phyloP scores from a whole-genome alignment of 2,329 filamentous ascomycete species.

The Colletotrichum sansevieriae region DNA sequence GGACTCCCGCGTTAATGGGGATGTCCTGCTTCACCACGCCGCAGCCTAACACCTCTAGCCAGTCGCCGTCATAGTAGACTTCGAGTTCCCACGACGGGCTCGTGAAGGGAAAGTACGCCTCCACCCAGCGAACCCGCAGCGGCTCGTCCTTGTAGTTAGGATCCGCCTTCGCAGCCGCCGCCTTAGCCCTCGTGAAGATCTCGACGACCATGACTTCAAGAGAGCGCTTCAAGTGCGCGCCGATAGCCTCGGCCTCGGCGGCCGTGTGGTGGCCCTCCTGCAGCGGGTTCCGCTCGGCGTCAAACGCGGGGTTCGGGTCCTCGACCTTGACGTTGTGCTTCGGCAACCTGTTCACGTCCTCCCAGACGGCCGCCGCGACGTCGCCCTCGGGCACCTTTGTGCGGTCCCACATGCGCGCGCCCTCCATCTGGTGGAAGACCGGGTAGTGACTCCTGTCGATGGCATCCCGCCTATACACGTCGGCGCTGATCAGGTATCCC shows the following conservation, averaged over 20 bases:
- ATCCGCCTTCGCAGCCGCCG: constrained; percentile 69
- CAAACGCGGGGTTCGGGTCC: constrained; percentile 83
- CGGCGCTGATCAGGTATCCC: constrained; percentile 91
- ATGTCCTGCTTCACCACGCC: constrained; percentile 89
- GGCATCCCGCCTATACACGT: constrained; percentile 95
- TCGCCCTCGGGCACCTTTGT: constrained; percentile 68
- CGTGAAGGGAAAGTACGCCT: constrained; percentile 98
- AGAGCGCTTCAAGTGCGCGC: constrained; percentile 87
- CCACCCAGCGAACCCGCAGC: constrained; percentile 90
- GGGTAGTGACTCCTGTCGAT: constrained; percentile 97
- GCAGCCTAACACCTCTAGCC: constrained; percentile 96
- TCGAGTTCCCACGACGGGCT: constrained; percentile 96
- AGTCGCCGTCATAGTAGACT: constrained; percentile 93
- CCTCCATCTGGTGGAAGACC: constrained; percentile 99
- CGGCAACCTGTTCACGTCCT: constrained; percentile 79
- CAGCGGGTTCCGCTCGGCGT: constrained; percentile 84
- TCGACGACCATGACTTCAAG: constrained; percentile 91
- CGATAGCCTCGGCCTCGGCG: constrained; percentile 86
- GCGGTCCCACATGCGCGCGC: constrained; percentile 89
- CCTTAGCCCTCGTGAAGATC: constrained; percentile 84
- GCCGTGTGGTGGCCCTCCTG: constrained; percentile 78
- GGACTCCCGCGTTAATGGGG: constrained; percentile 80
- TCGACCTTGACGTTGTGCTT: constrained; percentile 82
- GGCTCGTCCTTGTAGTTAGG: constrained; percentile 73
- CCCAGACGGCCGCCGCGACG: constrained; percentile 74